Base-by-base conservation (phyloP, 305 asterid species). In the Solanum hybrid region DNA sequence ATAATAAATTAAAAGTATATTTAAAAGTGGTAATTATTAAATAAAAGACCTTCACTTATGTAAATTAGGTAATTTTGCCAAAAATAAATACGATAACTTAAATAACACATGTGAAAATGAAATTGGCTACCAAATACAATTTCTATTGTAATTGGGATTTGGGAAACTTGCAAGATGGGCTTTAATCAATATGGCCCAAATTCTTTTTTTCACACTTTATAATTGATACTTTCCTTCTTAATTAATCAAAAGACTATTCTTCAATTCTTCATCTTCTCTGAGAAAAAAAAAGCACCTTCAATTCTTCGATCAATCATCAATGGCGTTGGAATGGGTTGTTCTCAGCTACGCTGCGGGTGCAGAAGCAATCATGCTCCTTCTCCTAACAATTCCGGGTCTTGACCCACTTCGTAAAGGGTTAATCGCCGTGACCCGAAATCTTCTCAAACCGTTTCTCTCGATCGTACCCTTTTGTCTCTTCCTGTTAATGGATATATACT, bases 391-490 rank as follows among this genome's bases (percentile, higher is more conserved):
- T 14, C 91, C 91, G 37, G 91, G 89, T 24, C 32, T 36, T 38
- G 86, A 38, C 29, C 91, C 86, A 24, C 89, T 92, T 19, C 97
- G 99, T 2, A 96, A 96, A 88, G 98, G 99, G 27, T 94, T 97
- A n/a, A 93, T 97, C 93, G 86, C 92, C 87, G 98, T 97, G 37
- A 95, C 96, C 51, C 96, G 96, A 7, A 91, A 91, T 91, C 96
- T 96, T 27, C 96, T 97, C 90, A 96, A 94, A 90, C 98, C 98
- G 27, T 93, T 97, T 90, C 93, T 97, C 32, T 95, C 98, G 36
- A 73, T 97, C 14, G 95, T 96, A 7, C 99, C 99, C 76, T 97
- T 97, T 89, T 97, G 98, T 86, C 94, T 97, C 86, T 97, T 97
- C 93, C 95, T 97, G 15, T 84, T 97, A 6, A 93, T 94, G 95